A percentile compares a stretch with the other conserved stretches of the same genome.
phyloP scores from a whole-genome alignment of 495 filamentous ascomycete genomes.

The Gamarada debralockiae region DNA sequence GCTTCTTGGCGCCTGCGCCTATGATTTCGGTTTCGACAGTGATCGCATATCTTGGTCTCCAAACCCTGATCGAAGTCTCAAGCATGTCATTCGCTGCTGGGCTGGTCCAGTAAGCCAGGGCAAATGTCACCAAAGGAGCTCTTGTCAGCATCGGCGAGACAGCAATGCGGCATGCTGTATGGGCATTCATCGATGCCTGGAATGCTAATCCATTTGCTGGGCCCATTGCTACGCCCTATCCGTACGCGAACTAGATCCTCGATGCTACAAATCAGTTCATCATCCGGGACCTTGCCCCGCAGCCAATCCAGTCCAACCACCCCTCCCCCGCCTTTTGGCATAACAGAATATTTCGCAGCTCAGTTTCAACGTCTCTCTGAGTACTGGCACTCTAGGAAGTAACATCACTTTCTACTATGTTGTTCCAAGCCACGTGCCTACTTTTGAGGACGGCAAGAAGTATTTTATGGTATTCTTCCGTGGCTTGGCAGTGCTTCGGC shows the following conservation, averaged over 20 bases:
- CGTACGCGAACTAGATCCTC: slow-evolving; percentile 49
- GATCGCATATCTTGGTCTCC: slow-evolving; percentile 38
- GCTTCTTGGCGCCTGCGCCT: slow-evolving; percentile 46
- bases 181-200: slow-evolving; percentile 49
- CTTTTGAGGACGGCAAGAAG: slow-evolving; percentile 30
- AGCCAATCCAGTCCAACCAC: slow-evolving; percentile 44
- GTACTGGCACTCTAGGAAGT: not conserved
- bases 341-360: slow-evolving; percentile 37
- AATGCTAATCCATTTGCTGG: slow-evolving; percentile 43
- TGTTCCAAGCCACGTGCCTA: slow-evolving; percentile 19
- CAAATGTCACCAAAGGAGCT: slow-evolving; percentile 34
- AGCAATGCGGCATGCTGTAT: slow-evolving; percentile 45
- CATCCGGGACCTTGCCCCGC: slow-evolving; percentile 43
- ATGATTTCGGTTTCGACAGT: slow-evolving; percentile 35
- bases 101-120: slow-evolving; percentile 36
- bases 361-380: slow-evolving; percentile 16
- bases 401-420: slow-evolving; percentile 24
- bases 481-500: slow-evolving; percentile 39
- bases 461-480: slow-evolving; percentile 52
- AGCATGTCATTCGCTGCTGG: slow-evolving; percentile 51
- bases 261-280: slow-evolving; percentile 44
- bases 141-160: slow-evolving; percentile 43
- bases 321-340: no score
- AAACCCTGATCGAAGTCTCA: slow-evolving; percentile 44
- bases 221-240: slow-evolving; percentile 44